These are phyloP conservation scores for Debaryomyces robertsiae DNA, from an alignment of 1,139 yeast species.

Conservation along the genomic window DNA sequence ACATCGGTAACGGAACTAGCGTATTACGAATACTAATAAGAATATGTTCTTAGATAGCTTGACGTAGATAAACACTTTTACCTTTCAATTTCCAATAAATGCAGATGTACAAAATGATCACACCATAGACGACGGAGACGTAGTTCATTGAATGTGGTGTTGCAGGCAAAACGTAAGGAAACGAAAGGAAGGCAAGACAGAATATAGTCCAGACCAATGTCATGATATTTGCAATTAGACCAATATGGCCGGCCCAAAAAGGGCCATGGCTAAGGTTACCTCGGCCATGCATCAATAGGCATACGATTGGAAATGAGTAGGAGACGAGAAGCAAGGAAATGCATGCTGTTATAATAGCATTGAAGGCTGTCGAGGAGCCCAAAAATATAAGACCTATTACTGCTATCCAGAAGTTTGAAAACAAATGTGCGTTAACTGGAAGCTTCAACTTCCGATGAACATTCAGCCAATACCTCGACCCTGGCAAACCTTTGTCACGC, in stretches of 20 bases:
- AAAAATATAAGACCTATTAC: slow-evolving; percentile 43
- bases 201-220: slow-evolving; percentile 39
- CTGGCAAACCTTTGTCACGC: slow-evolving; percentile 57
- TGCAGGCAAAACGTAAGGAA: slow-evolving; percentile 51
- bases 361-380: slow-evolving; percentile 47
- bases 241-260: slow-evolving; percentile 51
- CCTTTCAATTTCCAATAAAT: slow-evolving; percentile 46
- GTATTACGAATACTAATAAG: no score
- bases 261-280: slow-evolving; percentile 40
- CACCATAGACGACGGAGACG: slow-evolving; percentile 43
- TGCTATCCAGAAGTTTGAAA: slow-evolving; percentile 40
- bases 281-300: slow-evolving; percentile 38
- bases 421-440: slow-evolving; percentile 39
- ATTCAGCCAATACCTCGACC: slow-evolving; percentile 36
- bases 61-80: slow-evolving; percentile 6
- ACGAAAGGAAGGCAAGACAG: slow-evolving; percentile 43
- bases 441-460: slow-evolving; percentile 34
- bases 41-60: no score
- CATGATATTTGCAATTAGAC: slow-evolving; percentile 20
- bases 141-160: slow-evolving; percentile 49
- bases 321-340: slow-evolving; percentile 39
- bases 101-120: slow-evolving; percentile 31
- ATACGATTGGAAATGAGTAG: slow-evolving; percentile 36
- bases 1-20: no score
- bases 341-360: slow-evolving; percentile 42